A percentile compares a stretch with the other conserved stretches of the same genome.
Evolutionary conservation across 2,329 filamentous ascomycete species (phyloP).

Genomic region (Rosellinia necatrix): DNA sequence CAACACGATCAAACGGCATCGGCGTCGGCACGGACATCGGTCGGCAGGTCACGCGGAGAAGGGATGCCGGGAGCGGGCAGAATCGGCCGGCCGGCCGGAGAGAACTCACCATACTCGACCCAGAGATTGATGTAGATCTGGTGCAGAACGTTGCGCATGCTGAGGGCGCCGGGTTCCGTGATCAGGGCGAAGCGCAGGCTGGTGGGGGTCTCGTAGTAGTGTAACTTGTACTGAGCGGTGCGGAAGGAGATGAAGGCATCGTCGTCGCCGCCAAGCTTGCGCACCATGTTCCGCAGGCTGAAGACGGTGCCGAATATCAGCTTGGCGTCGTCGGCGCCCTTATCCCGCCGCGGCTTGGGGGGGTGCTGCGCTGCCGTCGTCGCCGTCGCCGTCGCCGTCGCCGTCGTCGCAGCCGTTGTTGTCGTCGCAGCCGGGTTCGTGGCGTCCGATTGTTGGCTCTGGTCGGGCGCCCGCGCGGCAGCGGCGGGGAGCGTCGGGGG

Average conservation of each 20-base stretch:
- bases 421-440: conserved; percentile 8
- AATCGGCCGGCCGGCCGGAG: too few species aligned
- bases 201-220: conserved; percentile 98
- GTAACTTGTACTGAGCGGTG: conserved; percentile 94
- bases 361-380: background rate
- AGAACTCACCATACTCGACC: conserved; percentile 85
- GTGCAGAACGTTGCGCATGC: conserved; percentile 91
- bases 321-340: conserved; percentile 82
- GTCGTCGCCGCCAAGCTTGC: conserved; percentile 90
- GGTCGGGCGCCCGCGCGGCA: background rate
- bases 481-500: conserved; percentile 51
- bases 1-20: too few species aligned
- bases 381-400: conserved; percentile 1
- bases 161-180: conserved; percentile 85
- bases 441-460: conserved; percentile 16
- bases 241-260: conserved; percentile 95
- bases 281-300: conserved; percentile 93
- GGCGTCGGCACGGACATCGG: too few species aligned
- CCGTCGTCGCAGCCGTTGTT: conserved; percentile 4
- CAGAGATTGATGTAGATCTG: conserved; percentile 99
- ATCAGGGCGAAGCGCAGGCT: conserved; percentile 96
- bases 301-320: conserved; percentile 97
- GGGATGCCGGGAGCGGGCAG: too few species aligned
- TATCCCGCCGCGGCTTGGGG: conserved; percentile 23
- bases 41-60: too few species aligned